Percentiles rank a stretch among this genome's conserved stretches.
Evolutionary conservation across 495 filamentous ascomycete genomes (phyloP).

Genomic region (Lasiosphaeria hispida): DNA sequence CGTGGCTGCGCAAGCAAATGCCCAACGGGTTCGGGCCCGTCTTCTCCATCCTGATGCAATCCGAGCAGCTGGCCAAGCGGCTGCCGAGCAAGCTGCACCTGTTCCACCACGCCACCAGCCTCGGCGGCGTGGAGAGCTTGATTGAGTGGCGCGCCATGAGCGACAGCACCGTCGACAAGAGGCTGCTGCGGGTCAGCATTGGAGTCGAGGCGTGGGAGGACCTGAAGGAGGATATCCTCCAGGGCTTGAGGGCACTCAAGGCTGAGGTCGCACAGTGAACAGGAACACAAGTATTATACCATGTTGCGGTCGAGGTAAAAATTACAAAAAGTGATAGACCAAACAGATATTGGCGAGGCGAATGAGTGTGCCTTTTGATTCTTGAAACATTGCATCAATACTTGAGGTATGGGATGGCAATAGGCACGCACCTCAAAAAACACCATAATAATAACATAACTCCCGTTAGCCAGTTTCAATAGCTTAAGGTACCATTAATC

Average conservation of each 20-base stretch:
- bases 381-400: no score
- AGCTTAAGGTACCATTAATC: no score
- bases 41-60: constrained; percentile 68
- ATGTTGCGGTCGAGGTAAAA: no score
- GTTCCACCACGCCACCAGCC: constrained; percentile 92
- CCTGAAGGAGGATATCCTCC: constrained; percentile 69
- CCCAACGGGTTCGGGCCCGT: constrained; percentile 87
- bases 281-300: no score
- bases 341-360: no score
- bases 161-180: constrained; percentile 68
- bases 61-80: constrained; percentile 56
- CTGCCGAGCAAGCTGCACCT: constrained; percentile 74
- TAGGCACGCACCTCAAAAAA: no score
- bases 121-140: constrained; percentile 91
- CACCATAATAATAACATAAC: no score
- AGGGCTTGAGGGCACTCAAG: constrained; percentile 60
- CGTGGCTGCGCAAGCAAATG: constrained; percentile 87
- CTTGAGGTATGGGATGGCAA: no score
- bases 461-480: no score
- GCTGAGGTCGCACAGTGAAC: constrained; percentile 23
- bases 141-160: constrained; percentile 89
- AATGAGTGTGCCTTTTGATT: no score
- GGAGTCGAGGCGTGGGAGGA: constrained; percentile 89
- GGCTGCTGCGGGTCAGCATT: constrained; percentile 76
- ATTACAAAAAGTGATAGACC: no score